Evolutionary conservation across 1,284 basidiomycete species (phyloP).

Genomic region (Marasmius oreades): DNA sequence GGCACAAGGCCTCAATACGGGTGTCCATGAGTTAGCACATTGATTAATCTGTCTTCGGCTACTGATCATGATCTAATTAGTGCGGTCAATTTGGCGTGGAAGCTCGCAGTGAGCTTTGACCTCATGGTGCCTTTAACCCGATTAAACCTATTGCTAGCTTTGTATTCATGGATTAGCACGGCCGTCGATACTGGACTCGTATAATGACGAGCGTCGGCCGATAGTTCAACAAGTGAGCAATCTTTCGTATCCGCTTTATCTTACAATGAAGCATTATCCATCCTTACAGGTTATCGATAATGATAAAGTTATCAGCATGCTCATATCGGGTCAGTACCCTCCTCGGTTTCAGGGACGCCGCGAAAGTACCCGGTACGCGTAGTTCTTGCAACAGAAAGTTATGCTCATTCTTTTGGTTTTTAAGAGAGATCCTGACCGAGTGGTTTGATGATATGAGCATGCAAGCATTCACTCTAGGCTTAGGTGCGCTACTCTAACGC

Average conservation of each 20-base stretch:
- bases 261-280: background rate
- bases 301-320: slow-evolving; percentile 23
- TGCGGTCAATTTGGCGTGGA: slow-evolving; percentile 23
- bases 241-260: background rate
- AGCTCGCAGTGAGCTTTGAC: slow-evolving; percentile 19
- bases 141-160: slow-evolving; percentile 6
- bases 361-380: slow-evolving; percentile 18
- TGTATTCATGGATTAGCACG: slow-evolving; percentile 15
- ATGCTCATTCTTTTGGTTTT: background rate
- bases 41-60: background rate
- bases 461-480: slow-evolving; percentile 22
- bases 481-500: slow-evolving; percentile 14
- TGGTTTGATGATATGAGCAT: slow-evolving; percentile 24
- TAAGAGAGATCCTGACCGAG: slow-evolving; percentile 22
- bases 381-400: too few relatives aligned
- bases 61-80: slow-evolving; percentile 7
- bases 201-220: slow-evolving; percentile 19
- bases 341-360: slow-evolving; percentile 20
- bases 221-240: slow-evolving; percentile 20
- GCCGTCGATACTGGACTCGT: slow-evolving; percentile 19
- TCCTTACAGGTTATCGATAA: slow-evolving; percentile 22
- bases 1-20: slow-evolving; percentile 25
- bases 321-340: slow-evolving; percentile 24
- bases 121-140: background rate
- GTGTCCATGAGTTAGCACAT: slow-evolving; percentile 22